Base-by-base conservation (phyloP, 805 yeast genomes). In the Saccharomycopsis fodiens region DNA sequence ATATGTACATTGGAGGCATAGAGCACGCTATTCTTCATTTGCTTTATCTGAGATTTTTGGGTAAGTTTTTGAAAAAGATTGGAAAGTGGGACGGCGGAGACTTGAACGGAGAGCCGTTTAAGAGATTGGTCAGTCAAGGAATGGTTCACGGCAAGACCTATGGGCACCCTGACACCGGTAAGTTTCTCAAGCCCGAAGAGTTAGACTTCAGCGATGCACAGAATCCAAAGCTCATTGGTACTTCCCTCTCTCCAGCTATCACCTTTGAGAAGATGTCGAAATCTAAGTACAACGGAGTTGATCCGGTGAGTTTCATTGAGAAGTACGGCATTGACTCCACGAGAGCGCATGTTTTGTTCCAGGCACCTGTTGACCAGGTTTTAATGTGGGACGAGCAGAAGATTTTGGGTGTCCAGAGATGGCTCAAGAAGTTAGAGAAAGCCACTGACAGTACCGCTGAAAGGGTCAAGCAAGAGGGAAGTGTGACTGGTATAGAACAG, bases 21-120 rank as follows among this genome's bases (percentile, higher is more conserved):
- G 98, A 93, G 62, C 98, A 93, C 63, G 97, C 98, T 0, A 93
- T 93, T 52, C 68, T 93, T 53, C 98, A 93, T 65, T 64, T 93
- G 41, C 66, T 93, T 22, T 93, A 93, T 57, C 74, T 95, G 0
- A 70, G 98, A 52, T 93, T 93, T 58, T 70, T 93, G 15, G 68
- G 94, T 21, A 91, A 91, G 58, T 87, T 91, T 55, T 60, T 91
- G 30, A 73, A 76, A 12, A 72, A 76, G 20, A 70, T 71, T 29
- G 88, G 87, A 1, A 57, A 72, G 52, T 87, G 95, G 89, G 68
- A 73, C 44, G 87, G 87, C 4, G 60, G 68, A 2, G 59, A 61
- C 2, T 53, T 67, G 40, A 49, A 41, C 23, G 87, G 85, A 20
- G 98, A 93, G 58, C 98, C 98, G 1, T 78, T 93, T 57, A 73